These are phyloP conservation scores for Cutaneotrichosporon cavernicola DNA, from an alignment of 1,284 basidiomycete genomes.

Conservation along the genomic window DNA sequence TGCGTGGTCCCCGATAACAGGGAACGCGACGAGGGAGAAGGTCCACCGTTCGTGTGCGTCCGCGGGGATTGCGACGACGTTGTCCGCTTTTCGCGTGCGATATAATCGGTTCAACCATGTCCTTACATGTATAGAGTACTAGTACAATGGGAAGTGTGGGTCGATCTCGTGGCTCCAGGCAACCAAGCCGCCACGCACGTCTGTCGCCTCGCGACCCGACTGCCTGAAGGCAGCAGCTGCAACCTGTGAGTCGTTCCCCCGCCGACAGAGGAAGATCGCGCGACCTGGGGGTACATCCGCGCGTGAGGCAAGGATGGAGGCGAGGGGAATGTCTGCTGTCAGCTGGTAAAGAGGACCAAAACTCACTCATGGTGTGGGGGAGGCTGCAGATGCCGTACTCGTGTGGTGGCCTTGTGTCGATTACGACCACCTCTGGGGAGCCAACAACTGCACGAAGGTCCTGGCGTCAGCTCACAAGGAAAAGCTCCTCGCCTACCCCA, in stretches of 20 bases:
- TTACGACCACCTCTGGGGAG: slow-evolving; percentile 49
- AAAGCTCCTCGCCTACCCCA: slow-evolving; percentile 19
- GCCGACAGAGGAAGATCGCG: slow-evolving; percentile 71
- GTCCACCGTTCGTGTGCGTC: slow-evolving; percentile 49
- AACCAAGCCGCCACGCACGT: slow-evolving; percentile 73
- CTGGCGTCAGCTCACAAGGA: slow-evolving; percentile 3
- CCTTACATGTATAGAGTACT: slow-evolving; percentile 28
- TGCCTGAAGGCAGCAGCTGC: slow-evolving; percentile 67
- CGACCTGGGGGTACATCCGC: slow-evolving; percentile 32
- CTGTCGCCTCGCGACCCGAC: slow-evolving; percentile 52
- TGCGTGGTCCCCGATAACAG: slow-evolving; percentile 46
- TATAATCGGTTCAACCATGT: not conserved
- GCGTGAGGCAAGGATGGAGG: slow-evolving; percentile 36
- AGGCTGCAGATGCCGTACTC: slow-evolving; percentile 88
- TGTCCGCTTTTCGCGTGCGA: slow-evolving; percentile 24
- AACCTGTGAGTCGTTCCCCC: slow-evolving; percentile 91
- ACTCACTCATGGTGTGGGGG: slow-evolving; percentile 71
- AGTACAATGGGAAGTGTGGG: slow-evolving; percentile 74
- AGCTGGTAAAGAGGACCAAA: slow-evolving; percentile 7
- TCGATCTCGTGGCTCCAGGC: slow-evolving; percentile 75
- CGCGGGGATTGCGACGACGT: slow-evolving; percentile 40
- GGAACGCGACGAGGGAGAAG: slow-evolving; percentile 47
- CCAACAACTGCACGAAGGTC: slow-evolving; percentile 6
- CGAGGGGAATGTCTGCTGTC: slow-evolving; percentile 46
- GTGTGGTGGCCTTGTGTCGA: slow-evolving; percentile 78